phyloP scores from a whole-genome alignment of 352 stramenopile genomes.

The Phytophthora ohioensis region DNA sequence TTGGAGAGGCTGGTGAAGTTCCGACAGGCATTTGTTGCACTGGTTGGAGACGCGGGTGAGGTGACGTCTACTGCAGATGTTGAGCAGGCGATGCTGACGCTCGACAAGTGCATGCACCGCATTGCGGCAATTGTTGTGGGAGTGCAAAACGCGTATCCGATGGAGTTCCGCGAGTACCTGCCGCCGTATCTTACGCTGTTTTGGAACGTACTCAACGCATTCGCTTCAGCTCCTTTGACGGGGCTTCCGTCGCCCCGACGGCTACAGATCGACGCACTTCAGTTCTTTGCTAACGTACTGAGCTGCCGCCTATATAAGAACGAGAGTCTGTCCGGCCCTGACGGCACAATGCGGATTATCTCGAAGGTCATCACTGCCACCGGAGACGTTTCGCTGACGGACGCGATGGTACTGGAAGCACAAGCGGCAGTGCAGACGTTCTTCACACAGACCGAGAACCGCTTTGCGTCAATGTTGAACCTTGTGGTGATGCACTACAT shows the following conservation, averaged over 20 bases:
- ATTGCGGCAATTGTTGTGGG: conserved; percentile 72
- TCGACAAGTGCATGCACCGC: conserved; percentile 77
- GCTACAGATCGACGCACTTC: conserved; percentile 78
- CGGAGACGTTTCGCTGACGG: conserved; percentile 76
- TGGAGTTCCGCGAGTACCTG: conserved; percentile 87
- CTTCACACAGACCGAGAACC: conserved; percentile 52
- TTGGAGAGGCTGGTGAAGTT: conserved; percentile 69
- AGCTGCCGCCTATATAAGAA: conserved; percentile 85
- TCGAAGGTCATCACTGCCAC: conserved; percentile 86
- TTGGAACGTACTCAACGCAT: conserved; percentile 60
- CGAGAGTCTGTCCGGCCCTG: conserved; percentile 57
- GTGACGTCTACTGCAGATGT: conserved; percentile 11
- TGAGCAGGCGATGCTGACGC: conserved; percentile 22
- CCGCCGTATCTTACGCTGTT: conserved; percentile 72
- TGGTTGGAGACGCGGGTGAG: conserved; percentile 8
- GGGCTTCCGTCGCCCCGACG: conserved; percentile 32
- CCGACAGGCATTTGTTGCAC: conserved; percentile 36
- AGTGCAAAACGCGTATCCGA: conserved; percentile 81
- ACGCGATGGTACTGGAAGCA: conserved; percentile 82
- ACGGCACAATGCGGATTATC: conserved; percentile 52
- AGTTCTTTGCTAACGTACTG: conserved; percentile 88
- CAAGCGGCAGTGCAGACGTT: conserved; percentile 65
- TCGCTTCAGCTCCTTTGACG: conserved; percentile 12
- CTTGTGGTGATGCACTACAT: conserved; percentile 84
- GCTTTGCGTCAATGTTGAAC: conserved; percentile 68